Evolutionary conservation across 2,329 filamentous ascomycete genomes (phyloP), one percentile per base, ranked within the genome.

Genomic region (Alternaria triticina): DNA sequence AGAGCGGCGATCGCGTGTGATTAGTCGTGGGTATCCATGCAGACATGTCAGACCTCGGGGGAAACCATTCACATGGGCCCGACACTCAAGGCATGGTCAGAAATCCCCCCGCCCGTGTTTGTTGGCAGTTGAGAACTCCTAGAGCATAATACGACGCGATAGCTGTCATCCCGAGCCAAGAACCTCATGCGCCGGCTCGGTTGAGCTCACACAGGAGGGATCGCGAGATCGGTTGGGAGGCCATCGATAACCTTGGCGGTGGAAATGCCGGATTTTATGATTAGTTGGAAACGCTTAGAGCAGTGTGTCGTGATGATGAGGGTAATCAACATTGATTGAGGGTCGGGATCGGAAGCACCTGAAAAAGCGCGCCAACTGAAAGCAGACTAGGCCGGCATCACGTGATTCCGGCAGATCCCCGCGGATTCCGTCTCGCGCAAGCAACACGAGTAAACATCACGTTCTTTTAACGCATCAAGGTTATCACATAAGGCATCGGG

Each of bases 381-480:
- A 40, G n/a, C 36, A 40, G 36, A 40, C n/a, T 40, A 40, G 9
- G 5, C 9, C 0, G 1, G 0, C 8, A 40, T 40, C 36, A 40
- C n/a, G 36, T 40, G 36, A 0, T 2, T 0, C 0, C 36, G n/a
- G n/a, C 36, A 40, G 1, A 40, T 17, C 3, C 11, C 3, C 15
- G 11, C 4, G 28, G 13, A 40, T 4, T 17, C n/a, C 1, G n/a
- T 0, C 8, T 40, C n/a, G 36, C 33, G 15, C 33, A 2, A 5
- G 2, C 33, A 40, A 40, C 33, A 1, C 8, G 1, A n/a, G n/a
- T 2, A 40, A 8, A 40, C n/a, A 5, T 3, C 36, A 17, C n/a
- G n/a, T n/a, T n/a, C n/a, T n/a, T n/a, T n/a, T n/a, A n/a, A n/a
- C n/a, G n/a, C n/a, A n/a, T n/a, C n/a, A n/a, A n/a, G n/a, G n/a